Conservation (phyloP, 768 basidiomycete species). For the Lentinula detonsa region DNA sequence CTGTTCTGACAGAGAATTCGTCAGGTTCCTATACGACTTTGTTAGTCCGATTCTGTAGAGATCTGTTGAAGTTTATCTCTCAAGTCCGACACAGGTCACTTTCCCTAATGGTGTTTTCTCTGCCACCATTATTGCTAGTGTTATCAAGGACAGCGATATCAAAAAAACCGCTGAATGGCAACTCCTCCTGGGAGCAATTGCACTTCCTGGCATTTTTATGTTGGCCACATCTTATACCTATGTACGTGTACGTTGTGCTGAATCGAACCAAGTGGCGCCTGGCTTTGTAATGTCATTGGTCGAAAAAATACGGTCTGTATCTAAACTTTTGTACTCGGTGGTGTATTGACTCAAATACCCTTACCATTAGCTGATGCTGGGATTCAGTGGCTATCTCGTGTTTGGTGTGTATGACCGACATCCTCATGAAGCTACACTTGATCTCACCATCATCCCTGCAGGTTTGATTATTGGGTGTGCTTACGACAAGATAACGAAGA, state of each 20-base stretch:
- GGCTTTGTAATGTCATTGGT: slow-evolving; percentile 47
- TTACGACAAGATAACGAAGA: slow-evolving; percentile 57
- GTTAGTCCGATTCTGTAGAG: slow-evolving; percentile 17
- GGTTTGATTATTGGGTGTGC: slow-evolving; percentile 53
- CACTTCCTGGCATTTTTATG: slow-evolving; percentile 57
- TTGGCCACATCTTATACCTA: slow-evolving; percentile 18
- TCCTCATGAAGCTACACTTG: neutral
- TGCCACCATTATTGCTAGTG: slow-evolving; percentile 59
- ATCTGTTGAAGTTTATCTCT: neutral
- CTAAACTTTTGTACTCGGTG: neutral
- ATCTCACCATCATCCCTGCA: neutral
- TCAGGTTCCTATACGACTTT: slow-evolving; percentile 69
- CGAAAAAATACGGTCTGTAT: slow-evolving; percentile 48
- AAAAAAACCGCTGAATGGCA: slow-evolving; percentile 64
- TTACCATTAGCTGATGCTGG: slow-evolving; percentile 51
- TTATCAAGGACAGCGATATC: slow-evolving; percentile 50
- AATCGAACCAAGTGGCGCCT: slow-evolving; percentile 17
- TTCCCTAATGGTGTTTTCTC: slow-evolving; percentile 73
- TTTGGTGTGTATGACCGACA: slow-evolving; percentile 35
- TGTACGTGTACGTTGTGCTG: slow-evolving; percentile 18
- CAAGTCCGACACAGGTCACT: slow-evolving; percentile 38
- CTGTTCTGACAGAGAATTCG: neutral
- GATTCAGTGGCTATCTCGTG: slow-evolving; percentile 62
- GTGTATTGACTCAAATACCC: neutral
- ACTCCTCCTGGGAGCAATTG: slow-evolving; percentile 54